These are phyloP conservation scores for Parastagonospora nodorum DNA, from an alignment of 2,329 filamentous ascomycete species.

Conservation along the genomic window DNA sequence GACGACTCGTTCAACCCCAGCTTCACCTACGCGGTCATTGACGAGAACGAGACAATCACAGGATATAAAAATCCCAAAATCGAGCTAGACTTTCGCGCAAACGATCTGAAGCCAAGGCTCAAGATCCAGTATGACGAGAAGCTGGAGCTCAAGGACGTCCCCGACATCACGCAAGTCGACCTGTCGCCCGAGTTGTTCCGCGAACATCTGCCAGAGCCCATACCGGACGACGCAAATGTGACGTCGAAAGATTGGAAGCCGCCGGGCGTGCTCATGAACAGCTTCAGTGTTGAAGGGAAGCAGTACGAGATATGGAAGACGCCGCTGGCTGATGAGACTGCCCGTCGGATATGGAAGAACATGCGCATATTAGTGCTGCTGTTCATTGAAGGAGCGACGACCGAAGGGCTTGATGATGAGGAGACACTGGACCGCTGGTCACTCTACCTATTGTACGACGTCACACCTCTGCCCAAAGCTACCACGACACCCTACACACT, in stretches of 20 bases:
- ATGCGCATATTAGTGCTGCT: slow-evolving; percentile 83
- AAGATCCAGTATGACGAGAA: slow-evolving; percentile 73
- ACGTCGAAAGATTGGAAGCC: slow-evolving; percentile 62
- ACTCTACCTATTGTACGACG: slow-evolving; percentile 73
- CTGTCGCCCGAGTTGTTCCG: slow-evolving; percentile 63
- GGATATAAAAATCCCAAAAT: slow-evolving; percentile 85
- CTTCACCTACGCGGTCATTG: slow-evolving; percentile 91
- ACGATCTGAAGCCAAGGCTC: slow-evolving; percentile 80
- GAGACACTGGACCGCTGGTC: slow-evolving; percentile 83
- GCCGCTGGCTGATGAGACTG: slow-evolving; percentile 69
- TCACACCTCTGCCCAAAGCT: slow-evolving; percentile 36
- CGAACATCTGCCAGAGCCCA: slow-evolving; percentile 48
- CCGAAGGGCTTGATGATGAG: slow-evolving; percentile 71
- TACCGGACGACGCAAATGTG: slow-evolving; percentile 38
- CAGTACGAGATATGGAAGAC: slow-evolving; percentile 86
- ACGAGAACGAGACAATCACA: slow-evolving; percentile 89
- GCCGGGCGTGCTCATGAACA: slow-evolving; percentile 73
- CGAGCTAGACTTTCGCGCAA: slow-evolving; percentile 69
- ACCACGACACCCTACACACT: slow-evolving; percentile 66
- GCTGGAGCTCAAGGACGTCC: slow-evolving; percentile 69
- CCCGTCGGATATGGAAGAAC: slow-evolving; percentile 75
- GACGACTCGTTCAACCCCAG: slow-evolving; percentile 76
- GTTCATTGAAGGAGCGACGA: slow-evolving; percentile 91
- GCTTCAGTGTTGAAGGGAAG: slow-evolving; percentile 65
- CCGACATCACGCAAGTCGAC: slow-evolving; percentile 68